Conservation (phyloP, 768 basidiomycete species). For the Macrolepiota dolichaula region DNA sequence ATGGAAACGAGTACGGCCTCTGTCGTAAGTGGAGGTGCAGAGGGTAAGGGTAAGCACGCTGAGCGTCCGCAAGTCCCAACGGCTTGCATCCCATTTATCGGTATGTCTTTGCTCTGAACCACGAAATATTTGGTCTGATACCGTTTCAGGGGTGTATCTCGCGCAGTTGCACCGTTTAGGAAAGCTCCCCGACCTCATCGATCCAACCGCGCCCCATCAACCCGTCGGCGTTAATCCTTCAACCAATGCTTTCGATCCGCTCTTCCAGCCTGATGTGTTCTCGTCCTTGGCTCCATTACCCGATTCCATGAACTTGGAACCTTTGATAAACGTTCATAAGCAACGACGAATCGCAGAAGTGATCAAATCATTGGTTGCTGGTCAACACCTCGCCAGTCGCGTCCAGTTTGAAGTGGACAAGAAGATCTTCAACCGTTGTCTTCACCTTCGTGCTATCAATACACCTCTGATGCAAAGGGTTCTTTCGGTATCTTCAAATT, state of each 20-base stretch:
- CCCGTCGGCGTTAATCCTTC: conserved; percentile 60
- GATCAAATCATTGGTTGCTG: conserved; percentile 77
- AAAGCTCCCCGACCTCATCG: conserved; percentile 75
- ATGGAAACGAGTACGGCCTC: conserved; percentile 49
- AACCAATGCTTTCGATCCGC: conserved; percentile 63
- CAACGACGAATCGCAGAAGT: conserved; percentile 78
- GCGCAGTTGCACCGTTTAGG: conserved; percentile 64
- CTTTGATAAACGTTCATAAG: conserved; percentile 87
- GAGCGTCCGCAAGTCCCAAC: conserved; percentile 38
- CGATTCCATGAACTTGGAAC: conserved; percentile 75
- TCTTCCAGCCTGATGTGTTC: conserved; percentile 78
- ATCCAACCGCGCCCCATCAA: conserved; percentile 76
- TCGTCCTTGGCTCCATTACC: conserved; percentile 69
- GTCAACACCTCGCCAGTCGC: conserved; percentile 77
- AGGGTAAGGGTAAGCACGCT: conserved; percentile 35
- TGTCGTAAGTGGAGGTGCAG: conserved; percentile 42
- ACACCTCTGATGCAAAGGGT: conserved; percentile 46
- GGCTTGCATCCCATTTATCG: conserved; percentile 81
- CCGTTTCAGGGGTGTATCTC: conserved; percentile 64
- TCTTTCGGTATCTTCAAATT: conserved; percentile 19
- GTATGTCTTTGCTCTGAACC: conserved; percentile 33
- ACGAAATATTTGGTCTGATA: not conserved
- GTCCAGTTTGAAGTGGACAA: conserved; percentile 70
- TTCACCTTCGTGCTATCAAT: conserved; percentile 67
- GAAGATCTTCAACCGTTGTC: conserved; percentile 72